Conservation (phyloP, 345 rosid species). For the Populus tremula region DNA sequence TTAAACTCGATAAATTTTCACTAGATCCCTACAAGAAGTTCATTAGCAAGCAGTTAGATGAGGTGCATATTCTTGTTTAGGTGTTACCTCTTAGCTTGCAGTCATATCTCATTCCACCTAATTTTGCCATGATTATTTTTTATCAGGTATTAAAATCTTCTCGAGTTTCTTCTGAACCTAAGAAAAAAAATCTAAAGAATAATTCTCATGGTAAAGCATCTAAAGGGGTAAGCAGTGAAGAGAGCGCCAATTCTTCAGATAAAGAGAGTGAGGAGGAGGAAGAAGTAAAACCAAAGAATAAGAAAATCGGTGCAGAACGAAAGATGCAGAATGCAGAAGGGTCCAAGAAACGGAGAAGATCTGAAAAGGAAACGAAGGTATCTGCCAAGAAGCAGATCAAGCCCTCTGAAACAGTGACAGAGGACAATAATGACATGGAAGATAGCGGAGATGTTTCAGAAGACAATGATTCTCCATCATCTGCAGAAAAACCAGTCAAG, state of each 20-base stretch:
- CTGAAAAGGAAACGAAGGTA: conserved; percentile 42
- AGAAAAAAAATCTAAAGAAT: conserved; percentile 41
- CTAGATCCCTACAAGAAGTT: conserved; percentile 74
- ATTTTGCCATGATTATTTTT: conserved; percentile 6
- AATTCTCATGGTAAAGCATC: conserved; percentile 38
- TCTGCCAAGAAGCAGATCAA: conserved; percentile 51
- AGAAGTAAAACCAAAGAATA: conserved; percentile 42
- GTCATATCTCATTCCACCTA: background rate
- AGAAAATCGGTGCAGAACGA: conserved; percentile 38
- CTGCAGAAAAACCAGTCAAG: conserved; percentile 50
- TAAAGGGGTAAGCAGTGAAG: conserved; percentile 32
- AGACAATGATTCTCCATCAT: conserved; percentile 48
- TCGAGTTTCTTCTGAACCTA: conserved; percentile 45
- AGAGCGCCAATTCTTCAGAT: conserved; percentile 44
- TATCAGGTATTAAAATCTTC: conserved; percentile 44
- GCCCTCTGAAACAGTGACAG: conserved; percentile 35
- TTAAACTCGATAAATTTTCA: conserved; percentile 50
- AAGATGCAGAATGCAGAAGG: conserved; percentile 44
- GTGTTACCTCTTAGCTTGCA: conserved; percentile 12
- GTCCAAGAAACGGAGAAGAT: conserved; percentile 48
- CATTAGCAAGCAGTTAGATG: conserved; percentile 58
- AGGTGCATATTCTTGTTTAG: conserved; percentile 34
- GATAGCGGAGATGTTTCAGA: conserved; percentile 46
- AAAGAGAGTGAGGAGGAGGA: conserved; percentile 36
- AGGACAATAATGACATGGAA: conserved; percentile 44